Evolutionary conservation across 169 alveolate genomes (phyloP).

Genomic region (Eimeria praecox): DNA sequence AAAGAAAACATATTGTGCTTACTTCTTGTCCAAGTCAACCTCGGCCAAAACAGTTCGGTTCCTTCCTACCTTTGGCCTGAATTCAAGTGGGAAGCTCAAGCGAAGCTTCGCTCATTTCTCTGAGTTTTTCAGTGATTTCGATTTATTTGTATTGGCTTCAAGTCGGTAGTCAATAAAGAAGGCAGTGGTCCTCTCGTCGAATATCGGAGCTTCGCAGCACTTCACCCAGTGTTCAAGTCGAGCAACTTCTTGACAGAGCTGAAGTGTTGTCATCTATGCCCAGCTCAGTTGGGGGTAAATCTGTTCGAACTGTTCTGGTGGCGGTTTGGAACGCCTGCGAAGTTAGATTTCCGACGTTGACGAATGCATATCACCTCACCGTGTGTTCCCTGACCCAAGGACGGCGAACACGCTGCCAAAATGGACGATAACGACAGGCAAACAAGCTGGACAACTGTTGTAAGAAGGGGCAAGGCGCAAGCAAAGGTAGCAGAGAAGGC

Average conservation of each 20-base stretch:
- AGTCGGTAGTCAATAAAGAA: not conserved
- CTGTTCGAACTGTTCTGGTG: not conserved
- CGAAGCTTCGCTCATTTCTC: not conserved
- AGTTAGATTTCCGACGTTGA: not conserved
- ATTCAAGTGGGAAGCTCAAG: not conserved
- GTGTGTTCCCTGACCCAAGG: not conserved
- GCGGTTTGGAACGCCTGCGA: not conserved
- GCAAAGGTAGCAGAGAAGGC: not conserved
- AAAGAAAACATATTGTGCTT: not conserved
- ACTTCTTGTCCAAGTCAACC: not conserved
- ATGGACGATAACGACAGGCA: slow-evolving; percentile 4
- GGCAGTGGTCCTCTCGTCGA: not conserved
- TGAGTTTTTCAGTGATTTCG: not conserved
- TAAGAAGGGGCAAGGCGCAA: slow-evolving; percentile 39
- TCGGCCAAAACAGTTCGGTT: not conserved
- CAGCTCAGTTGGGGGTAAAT: not conserved
- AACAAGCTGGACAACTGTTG: slow-evolving; percentile 35
- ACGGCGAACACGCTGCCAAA: not conserved
- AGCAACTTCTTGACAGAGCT: not conserved
- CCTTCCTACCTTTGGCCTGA: too few species aligned
- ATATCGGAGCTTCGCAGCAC: not conserved
- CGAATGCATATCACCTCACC: not conserved
- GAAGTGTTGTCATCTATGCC: not conserved
- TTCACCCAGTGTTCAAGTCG: not conserved
- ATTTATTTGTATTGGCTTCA: not conserved